Base-by-base conservation (phyloP, 192 early-diverging fungal genomes). In the Umbelopsis sp. region DNA sequence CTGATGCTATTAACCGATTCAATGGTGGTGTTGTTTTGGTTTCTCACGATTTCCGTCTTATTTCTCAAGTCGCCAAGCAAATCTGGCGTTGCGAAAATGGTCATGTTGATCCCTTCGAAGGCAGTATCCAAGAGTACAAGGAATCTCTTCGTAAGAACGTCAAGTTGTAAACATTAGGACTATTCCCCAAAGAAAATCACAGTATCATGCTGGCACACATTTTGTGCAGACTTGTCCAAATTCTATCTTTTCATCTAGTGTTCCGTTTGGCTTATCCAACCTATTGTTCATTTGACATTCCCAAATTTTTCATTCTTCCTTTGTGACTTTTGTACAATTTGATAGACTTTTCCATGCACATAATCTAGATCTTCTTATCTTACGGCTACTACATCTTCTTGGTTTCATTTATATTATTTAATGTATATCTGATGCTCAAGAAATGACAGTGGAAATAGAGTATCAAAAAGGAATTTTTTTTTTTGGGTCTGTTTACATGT, bases 11-110 rank as follows among this genome's bases (percentile, higher is more conserved):
- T 87, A 97, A 97, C 78, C 76, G 79, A 65, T 99, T 94, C 82
- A 90, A 91, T 72, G 97, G 97, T 45, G 97, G 97, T 76, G 94
- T 98, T 69, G 96, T 99, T 24, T 86, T 99, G 36, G 97, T 99
- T 68, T 95, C 93, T 71, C 97, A 99, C 92, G 97, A 99, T 86
- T 99, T 99, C 91, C 86, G 97, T 73, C 84, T 99, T 62, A 96
- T 99, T 75, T 90, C 87, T 62, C 96, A 99, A 84, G 94, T 99
- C 74, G 97, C 96, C 44, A 78, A 95, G 77, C 89, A 98, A 75
- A 97, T 99, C 65, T 95, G 91, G 90, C 87, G 95, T 52, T 98
- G 96, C 85, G 94, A 97, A 78, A 88, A 93, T 77, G 86, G 86
- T 22, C 79, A 84, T 31, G 91, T 96, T 66, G 77, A 77, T 17